Percentiles rank a stretch among this genome's conserved stretches.
These are phyloP conservation scores for Taxillus chinensis DNA, from an alignment of 164 flowering plant species.

Conservation along the genomic window DNA sequence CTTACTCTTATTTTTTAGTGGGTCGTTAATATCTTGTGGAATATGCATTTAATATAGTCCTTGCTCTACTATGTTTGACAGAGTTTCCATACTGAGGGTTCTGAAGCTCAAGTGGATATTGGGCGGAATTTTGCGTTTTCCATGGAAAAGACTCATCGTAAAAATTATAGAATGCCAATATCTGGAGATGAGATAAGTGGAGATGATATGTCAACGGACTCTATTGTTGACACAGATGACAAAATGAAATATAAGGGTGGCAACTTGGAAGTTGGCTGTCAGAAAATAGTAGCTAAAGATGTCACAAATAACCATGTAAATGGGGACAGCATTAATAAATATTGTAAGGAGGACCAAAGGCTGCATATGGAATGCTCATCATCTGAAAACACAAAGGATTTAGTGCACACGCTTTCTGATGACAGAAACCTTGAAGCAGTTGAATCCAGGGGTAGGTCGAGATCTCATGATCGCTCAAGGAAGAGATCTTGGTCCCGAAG, in stretches of 20 bases:
- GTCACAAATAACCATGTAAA: conserved; percentile 10
- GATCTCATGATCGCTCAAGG: conserved; percentile 34
- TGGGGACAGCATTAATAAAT: conserved; percentile 14
- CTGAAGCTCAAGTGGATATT: conserved; percentile 6
- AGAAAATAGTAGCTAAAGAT: not conserved
- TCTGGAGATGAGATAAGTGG: conserved; percentile 6
- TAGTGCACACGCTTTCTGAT: conserved; percentile 18
- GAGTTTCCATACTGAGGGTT: conserved; percentile 15
- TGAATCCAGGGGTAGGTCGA: conserved; percentile 27
- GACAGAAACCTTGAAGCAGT: conserved; percentile 19
- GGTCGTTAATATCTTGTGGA: not conserved
- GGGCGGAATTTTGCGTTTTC: not conserved
- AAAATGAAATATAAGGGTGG: conserved; percentile 2
- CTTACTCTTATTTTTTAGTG: not conserved
- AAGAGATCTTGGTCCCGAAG: conserved; percentile 43
- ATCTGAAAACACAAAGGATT: conserved; percentile 20
- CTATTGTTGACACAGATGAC: conserved; percentile 1
- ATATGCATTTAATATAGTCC: not conserved
- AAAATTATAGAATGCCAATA: not conserved
- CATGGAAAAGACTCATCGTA: not conserved
- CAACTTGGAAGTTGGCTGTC: conserved; percentile 3
- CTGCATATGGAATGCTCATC: conserved; percentile 3
- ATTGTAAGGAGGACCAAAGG: conserved; percentile 4
- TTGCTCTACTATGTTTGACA: conserved; percentile 10
- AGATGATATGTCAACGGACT: conserved; percentile 5